These are phyloP conservation scores for Yueomyces sp. DNA, from an alignment of 805 yeast genomes.

Conservation along the genomic window DNA sequence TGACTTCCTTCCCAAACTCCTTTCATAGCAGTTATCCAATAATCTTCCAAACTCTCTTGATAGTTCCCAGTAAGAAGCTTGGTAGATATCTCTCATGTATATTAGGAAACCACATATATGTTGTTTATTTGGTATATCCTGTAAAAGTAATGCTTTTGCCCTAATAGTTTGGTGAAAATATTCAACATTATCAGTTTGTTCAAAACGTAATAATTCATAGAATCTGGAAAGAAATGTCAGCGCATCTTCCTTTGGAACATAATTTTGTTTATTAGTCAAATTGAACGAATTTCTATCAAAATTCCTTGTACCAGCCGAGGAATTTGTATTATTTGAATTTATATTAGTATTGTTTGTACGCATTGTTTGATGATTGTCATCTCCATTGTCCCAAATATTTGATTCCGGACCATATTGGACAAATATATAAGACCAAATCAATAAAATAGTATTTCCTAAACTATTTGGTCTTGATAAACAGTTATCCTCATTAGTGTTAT, in stretches of 20 bases:
- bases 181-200: constrained; percentile 18
- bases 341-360: not conserved
- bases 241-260: constrained; percentile 34
- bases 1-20: constrained; percentile 38
- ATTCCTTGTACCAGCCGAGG: not conserved
- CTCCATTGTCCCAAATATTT: constrained; percentile 14
- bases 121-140: constrained; percentile 30
- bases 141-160: constrained; percentile 29
- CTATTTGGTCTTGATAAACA: constrained; percentile 28
- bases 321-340: not conserved
- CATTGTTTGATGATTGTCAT: constrained; percentile 1
- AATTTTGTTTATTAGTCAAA: constrained; percentile 3
- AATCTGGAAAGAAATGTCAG: constrained; percentile 37
- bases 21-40: constrained; percentile 38
- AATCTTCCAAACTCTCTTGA: constrained; percentile 43
- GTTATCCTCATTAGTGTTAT: constrained; percentile 40
- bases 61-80: constrained; percentile 38
- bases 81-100: constrained; percentile 29
- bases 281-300: not conserved
- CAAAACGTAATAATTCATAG: constrained; percentile 25
- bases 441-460: constrained; percentile 19
- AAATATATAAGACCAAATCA: constrained; percentile 41
- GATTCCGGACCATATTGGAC: constrained; percentile 35
- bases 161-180: constrained; percentile 31
- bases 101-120: constrained; percentile 43